phyloP scores from a whole-genome alignment of 352 stramenopile species.

The Elongisporangium anandrum region DNA sequence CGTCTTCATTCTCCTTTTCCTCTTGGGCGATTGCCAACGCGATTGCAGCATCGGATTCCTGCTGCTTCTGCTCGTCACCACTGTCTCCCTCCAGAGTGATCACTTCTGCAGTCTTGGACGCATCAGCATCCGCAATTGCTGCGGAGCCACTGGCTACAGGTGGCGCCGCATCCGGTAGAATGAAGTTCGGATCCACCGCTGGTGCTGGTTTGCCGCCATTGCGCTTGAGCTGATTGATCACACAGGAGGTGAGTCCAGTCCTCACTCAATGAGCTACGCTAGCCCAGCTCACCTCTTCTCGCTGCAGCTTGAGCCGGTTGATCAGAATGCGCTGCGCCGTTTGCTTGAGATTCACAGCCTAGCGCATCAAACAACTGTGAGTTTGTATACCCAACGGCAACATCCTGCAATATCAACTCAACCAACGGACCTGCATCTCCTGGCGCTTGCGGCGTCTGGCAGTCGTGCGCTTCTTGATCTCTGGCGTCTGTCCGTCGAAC shows the following conservation, averaged over 20 bases:
- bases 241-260: neutral
- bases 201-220: constrained; percentile 27
- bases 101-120: constrained; percentile 1
- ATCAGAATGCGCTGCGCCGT: constrained; percentile 95
- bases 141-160: no score
- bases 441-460: constrained; percentile 57
- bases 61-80: constrained; percentile 1
- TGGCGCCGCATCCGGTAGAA: constrained; percentile 23
- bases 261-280: neutral
- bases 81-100: neutral
- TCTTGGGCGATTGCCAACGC: constrained; percentile 5
- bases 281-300: constrained; percentile 30
- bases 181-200: constrained; percentile 54
- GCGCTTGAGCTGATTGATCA: constrained; percentile 42
- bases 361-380: neutral
- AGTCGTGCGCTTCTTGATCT: constrained; percentile 93
- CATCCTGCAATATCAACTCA: constrained; percentile 4
- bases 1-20: constrained; percentile 17
- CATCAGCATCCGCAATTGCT: no score
- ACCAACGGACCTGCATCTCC: constrained; percentile 40
- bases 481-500: constrained; percentile 97
- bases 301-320: constrained; percentile 75
- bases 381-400: constrained; percentile 1
- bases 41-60: constrained; percentile 1
- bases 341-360: constrained; percentile 83